Evolutionary conservation across 1,139 yeast species (phyloP), one percentile per base, ranked within the genome.

Genomic region (Blastobotrys apis): DNA sequence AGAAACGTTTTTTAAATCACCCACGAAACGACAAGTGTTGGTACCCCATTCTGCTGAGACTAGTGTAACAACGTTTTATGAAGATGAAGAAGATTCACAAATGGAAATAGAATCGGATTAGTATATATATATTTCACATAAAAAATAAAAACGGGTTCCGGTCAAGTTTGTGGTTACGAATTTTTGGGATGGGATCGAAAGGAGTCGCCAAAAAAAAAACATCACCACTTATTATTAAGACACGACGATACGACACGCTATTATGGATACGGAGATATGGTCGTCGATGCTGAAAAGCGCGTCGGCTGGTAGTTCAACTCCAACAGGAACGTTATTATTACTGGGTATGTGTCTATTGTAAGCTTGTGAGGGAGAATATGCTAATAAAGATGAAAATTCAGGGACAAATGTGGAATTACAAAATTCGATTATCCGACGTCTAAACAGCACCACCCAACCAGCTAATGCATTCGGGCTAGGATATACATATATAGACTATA

Each of bases 401-500:
- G 57, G 57, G 10, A 49, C 54, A 9, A 41, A 45, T 23, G 37
- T 47, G 5, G 44, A 39, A 3, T 46, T 50, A 3, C 58, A 53
- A 37, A 40, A 34, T 4, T 37, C 45, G 21, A 22, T 53, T 19
- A 47, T 54, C 35, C 41, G 46, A 17, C 40, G 52, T 33, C 40
- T 51, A 19, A 9, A 32, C 23, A 39, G 48, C 10, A 27, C 41
- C 48, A 67, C 55, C 9, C 33, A 38, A 1, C 48, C 56, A 4
- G 61, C 66, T 1, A 61, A 60, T 36, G 55, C 54, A 3, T 56
- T 62, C 45, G 60, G 63, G 3, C 41, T 67, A 20, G 72, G 71
- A 1, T 70, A 67, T 45, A 56, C 67, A 1, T 68, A 49, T 47
- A 51, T 67, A 5, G 65, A 65, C 37, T 60, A 57, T 45, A 52